Percentiles rank a stretch among this genome's conserved stretches.
phyloP scores from a whole-genome alignment of 768 basidiomycete genomes.

The Russula griseocarnosa region DNA sequence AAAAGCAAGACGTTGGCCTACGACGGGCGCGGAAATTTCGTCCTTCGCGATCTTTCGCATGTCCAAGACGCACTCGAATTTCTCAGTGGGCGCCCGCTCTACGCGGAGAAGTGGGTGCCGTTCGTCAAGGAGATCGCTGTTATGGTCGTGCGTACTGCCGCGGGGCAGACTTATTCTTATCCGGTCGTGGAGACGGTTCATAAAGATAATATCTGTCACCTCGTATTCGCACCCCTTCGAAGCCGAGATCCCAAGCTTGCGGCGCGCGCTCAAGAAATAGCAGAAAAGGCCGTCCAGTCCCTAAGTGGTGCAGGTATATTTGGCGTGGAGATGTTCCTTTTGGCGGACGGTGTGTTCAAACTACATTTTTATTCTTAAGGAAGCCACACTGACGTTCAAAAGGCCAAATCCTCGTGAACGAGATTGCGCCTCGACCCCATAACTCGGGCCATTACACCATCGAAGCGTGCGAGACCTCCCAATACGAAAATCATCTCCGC shows the following conservation, averaged over 20 bases:
- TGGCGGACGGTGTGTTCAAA: slow-evolving; percentile 65
- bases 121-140: slow-evolving; percentile 91
- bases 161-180: slow-evolving; percentile 76
- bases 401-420: slow-evolving; percentile 85
- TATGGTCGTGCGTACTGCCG: slow-evolving; percentile 84
- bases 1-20: slow-evolving; percentile 95
- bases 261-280: slow-evolving; percentile 60
- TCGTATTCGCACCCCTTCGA: slow-evolving; percentile 86
- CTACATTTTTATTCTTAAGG: neutral
- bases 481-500: slow-evolving; percentile 96
- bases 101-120: slow-evolving; percentile 91
- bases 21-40: slow-evolving; percentile 92
- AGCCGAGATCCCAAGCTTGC: slow-evolving; percentile 51
- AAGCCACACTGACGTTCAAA: neutral
- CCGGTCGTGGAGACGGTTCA: slow-evolving; percentile 94
- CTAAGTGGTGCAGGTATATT: slow-evolving; percentile 90
- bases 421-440: slow-evolving; percentile 96
- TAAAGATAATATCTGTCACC: slow-evolving; percentile 87
- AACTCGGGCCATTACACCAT: slow-evolving; percentile 99
- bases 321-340: slow-evolving; percentile 97
- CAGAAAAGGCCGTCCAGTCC: slow-evolving; percentile 73
- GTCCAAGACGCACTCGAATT: slow-evolving; percentile 51
- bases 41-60: slow-evolving; percentile 53
- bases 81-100: slow-evolving; percentile 68
- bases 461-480: slow-evolving; percentile 93